Conservation (phyloP, 2,329 filamentous ascomycete genomes). For the Thermothelomyces thermophilus region DNA sequence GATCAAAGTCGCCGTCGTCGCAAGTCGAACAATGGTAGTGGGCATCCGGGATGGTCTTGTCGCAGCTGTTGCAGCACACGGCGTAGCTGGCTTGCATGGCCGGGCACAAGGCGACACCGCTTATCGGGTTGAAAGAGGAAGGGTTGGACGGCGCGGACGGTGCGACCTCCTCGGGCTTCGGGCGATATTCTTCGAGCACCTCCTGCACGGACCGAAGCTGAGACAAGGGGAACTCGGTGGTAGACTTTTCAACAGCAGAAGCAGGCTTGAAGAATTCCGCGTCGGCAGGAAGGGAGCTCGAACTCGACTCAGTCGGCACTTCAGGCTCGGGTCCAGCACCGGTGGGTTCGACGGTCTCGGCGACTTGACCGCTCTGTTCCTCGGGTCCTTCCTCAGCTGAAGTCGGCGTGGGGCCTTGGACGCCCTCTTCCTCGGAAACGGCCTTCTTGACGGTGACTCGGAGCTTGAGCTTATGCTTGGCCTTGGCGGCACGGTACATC, state of each 20-base stretch:
- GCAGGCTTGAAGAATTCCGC: background rate
- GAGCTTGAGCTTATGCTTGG: slow-evolving; percentile 94
- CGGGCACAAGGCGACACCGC: background rate
- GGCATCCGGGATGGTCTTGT: slow-evolving; percentile 65
- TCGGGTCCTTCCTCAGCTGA: slow-evolving; percentile 6
- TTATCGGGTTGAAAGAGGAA: background rate
- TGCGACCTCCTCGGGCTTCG: background rate
- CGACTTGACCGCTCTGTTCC: slow-evolving; percentile 27
- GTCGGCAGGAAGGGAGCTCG: slow-evolving; percentile 18
- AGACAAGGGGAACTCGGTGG: slow-evolving; percentile 11
- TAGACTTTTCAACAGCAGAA: background rate
- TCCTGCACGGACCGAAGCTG: slow-evolving; percentile 18
- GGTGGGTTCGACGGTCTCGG: slow-evolving; percentile 28
- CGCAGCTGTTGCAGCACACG: slow-evolving; percentile 92
- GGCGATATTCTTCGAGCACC: background rate
- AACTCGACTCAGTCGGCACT: slow-evolving; percentile 16
- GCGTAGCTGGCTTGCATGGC: slow-evolving; percentile 51
- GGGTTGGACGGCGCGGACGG: background rate
- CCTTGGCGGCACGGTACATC: slow-evolving; percentile 91
- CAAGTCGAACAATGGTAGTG: slow-evolving; percentile 96
- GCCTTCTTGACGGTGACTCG: slow-evolving; percentile 51
- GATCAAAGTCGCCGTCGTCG: slow-evolving; percentile 87
- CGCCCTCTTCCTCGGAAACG: slow-evolving; percentile 9
- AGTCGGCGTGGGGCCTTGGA: background rate
- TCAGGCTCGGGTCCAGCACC: slow-evolving; percentile 21